Base-by-base conservation (phyloP, 352 stramenopile species). In the Globisporangium heterothallicum region DNA sequence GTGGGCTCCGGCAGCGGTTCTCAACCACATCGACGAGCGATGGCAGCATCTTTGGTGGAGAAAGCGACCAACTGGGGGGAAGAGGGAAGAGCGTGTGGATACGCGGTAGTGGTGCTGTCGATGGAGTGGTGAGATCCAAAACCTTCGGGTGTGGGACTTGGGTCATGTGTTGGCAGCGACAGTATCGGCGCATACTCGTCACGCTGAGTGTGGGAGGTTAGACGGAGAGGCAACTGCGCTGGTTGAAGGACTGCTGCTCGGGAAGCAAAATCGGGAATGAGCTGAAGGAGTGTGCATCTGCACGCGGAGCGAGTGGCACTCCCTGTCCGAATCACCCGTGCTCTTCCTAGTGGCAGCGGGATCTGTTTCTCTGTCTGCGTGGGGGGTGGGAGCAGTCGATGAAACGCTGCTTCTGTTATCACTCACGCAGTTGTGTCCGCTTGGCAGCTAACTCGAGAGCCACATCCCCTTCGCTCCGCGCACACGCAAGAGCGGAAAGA, bases 191-290 rank as follows among this genome's bases (percentile, higher is more conserved):
- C 8, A 46, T 60, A 27, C 42, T 42, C 25, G 44, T 43, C 46
- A 38, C 54, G 16, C 18, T 22, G n/a, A 19, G 42, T 14, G 29
- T 45, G 27, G 18, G 7, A 25, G 32, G 26, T 43, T 18, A 18
- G 18, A 10, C 10, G 53, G 19, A 18, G 29, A 42, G 35, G 32
- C 29, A 60, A 60, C 53, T 48, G 45, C 44, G 51, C 34, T 40
- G 18, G 51, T 51, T 58, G 51, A 58, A 43, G 22, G 51, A 58
- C 18, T 30, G 51, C 18, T 27, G 35, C 51, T 51, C 30, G 51
- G 26, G 10, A 41, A 44, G 51, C 51, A 48, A 51, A 49, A 51
- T 50, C 51, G 51, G 25, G 22, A 58, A 58, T 58, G 51, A 58
- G 32, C 42, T 19, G 22, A 9, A 18, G 6, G 12, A 13, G n/a